Conservation (phyloP, 768 basidiomycete species). For the Phylloporus scabripes region DNA sequence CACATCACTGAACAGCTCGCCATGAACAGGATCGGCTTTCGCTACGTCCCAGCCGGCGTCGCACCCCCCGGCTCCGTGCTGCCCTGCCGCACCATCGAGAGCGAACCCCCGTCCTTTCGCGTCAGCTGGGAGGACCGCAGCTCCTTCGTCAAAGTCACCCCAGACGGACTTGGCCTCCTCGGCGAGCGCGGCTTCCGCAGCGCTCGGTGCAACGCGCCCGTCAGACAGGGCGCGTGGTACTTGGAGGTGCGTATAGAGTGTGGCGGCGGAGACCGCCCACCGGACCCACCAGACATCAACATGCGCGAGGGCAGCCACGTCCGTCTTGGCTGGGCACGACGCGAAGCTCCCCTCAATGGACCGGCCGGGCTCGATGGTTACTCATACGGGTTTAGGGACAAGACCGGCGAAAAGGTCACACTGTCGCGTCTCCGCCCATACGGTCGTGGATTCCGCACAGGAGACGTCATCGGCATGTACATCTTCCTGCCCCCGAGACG, state of each 20-base stretch:
- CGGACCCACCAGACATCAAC: slow-evolving; percentile 38
- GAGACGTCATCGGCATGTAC: slow-evolving; percentile 91
- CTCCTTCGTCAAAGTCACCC: slow-evolving; percentile 70
- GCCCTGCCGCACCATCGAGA: slow-evolving; percentile 78
- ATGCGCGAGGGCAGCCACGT: slow-evolving; percentile 73
- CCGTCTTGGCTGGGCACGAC: slow-evolving; percentile 83
- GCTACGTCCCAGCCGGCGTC: slow-evolving; percentile 77
- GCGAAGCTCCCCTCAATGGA: slow-evolving; percentile 90
- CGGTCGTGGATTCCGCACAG: slow-evolving; percentile 65
- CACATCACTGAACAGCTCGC: slow-evolving; percentile 66
- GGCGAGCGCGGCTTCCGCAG: slow-evolving; percentile 90
- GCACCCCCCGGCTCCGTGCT: slow-evolving; percentile 49
- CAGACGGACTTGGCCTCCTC: slow-evolving; percentile 67
- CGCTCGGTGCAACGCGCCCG: slow-evolving; percentile 82
- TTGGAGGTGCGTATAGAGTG: slow-evolving; percentile 81
- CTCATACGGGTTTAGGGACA: slow-evolving; percentile 88
- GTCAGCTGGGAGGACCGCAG: slow-evolving; percentile 92
- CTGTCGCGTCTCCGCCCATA: slow-evolving; percentile 78
- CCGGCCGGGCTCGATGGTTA: slow-evolving; percentile 94
- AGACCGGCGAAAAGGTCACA: slow-evolving; percentile 85
- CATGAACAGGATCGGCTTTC: slow-evolving; percentile 71
- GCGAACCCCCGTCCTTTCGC: slow-evolving; percentile 60
- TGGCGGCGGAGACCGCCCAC: slow-evolving; percentile 57
- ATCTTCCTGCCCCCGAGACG: slow-evolving; percentile 76
- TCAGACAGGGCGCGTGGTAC: slow-evolving; percentile 90